Conservation (phyloP, 139 green algal species). For the Ulvella scutata region DNA sequence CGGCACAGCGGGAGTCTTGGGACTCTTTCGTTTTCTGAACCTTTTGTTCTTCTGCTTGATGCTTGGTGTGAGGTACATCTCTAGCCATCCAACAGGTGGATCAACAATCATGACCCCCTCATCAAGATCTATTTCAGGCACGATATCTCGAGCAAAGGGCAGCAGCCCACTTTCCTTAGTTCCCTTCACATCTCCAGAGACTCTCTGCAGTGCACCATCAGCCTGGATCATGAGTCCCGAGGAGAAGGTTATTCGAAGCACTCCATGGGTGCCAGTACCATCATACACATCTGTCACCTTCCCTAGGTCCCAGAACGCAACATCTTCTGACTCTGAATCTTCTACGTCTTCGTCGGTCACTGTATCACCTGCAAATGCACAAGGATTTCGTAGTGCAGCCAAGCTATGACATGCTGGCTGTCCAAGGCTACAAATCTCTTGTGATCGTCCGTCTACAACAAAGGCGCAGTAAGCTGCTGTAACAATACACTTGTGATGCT, state of each 20-base stretch:
- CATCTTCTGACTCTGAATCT: background rate
- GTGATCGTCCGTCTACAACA: too few relatives aligned
- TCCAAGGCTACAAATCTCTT: too few relatives aligned
- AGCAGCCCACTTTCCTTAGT: background rate
- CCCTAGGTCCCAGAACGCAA: background rate
- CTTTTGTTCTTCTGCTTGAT: background rate
- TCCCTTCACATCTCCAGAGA: background rate
- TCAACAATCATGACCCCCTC: background rate
- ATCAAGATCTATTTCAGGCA: background rate
- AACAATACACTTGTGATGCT: too few relatives aligned
- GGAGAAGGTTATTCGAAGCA: background rate
- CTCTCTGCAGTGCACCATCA: background rate
- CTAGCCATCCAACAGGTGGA: background rate
- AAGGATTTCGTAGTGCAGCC: too few relatives aligned
- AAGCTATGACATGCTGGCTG: too few relatives aligned
- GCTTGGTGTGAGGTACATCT: background rate
- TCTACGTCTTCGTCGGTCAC: background rate
- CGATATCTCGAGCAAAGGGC: background rate
- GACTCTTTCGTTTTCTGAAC: background rate
- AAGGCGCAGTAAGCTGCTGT: too few relatives aligned
- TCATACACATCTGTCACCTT: background rate
- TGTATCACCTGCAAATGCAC: too few relatives aligned
- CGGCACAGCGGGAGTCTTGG: background rate
- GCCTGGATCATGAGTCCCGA: background rate
- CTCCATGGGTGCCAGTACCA: background rate